Evolutionary conservation across 2,329 filamentous ascomycete genomes (phyloP).

Genomic region (Neofusicoccum laricinum): DNA sequence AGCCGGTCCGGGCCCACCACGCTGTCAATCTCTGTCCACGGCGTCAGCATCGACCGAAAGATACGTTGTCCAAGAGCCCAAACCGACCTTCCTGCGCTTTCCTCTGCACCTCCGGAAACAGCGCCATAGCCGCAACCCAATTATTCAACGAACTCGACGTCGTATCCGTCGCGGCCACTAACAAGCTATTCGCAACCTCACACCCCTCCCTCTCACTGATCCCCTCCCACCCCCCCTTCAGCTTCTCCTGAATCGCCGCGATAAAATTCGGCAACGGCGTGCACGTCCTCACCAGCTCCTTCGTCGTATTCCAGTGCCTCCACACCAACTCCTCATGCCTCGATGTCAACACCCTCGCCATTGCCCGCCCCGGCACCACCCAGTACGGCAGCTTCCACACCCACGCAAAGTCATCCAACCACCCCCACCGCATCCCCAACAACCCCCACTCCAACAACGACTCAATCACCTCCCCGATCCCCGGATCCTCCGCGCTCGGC

Average conservation of each 20-base stretch:
- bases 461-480: neutral
- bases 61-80: neutral
- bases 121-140: slow-evolving; percentile 31
- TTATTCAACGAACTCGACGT: slow-evolving; percentile 26
- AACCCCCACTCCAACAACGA: neutral
- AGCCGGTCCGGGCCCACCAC: slow-evolving; percentile 20
- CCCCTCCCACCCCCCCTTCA: neutral
- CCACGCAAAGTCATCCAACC: slow-evolving; percentile 45
- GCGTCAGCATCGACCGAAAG: neutral
- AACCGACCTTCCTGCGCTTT: slow-evolving; percentile 26
- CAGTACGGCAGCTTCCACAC: slow-evolving; percentile 37
- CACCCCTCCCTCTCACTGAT: neutral
- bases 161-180: slow-evolving; percentile 17
- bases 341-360: slow-evolving; percentile 29
- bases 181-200: neutral
- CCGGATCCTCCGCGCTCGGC: neutral
- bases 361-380: slow-evolving; percentile 35
- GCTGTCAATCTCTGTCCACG: slow-evolving; percentile 18
- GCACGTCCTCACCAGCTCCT: neutral
- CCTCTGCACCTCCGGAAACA: slow-evolving; percentile 27
- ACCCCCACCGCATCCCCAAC: neutral
- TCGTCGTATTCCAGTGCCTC: slow-evolving; percentile 22
- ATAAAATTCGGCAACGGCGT: neutral
- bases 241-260: neutral
- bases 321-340: slow-evolving; percentile 38